A percentile compares a stretch with the other conserved stretches of the same genome.
phyloP scores from a whole-genome alignment of 495 filamentous ascomycete species.

The Baudoinia panamericana region DNA sequence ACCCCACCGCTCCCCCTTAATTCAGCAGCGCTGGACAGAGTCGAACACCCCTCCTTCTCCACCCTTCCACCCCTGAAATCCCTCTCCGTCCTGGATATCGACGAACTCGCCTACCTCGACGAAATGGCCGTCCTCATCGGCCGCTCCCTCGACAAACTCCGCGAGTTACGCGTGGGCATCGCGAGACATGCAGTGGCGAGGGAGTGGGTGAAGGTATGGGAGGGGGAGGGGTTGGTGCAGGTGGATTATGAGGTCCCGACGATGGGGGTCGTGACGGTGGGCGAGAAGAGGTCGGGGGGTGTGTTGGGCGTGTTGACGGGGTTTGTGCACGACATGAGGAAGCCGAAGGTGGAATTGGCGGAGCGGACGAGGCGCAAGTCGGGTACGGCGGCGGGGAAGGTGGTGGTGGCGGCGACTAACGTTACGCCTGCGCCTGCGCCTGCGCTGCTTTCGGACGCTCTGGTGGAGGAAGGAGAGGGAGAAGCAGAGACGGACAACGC shows the following conservation, averaged over 20 bases:
- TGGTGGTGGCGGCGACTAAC: background rate
- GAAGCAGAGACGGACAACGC: background rate
- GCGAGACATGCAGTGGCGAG: constrained; percentile 42
- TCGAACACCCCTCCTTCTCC: constrained; percentile 79
- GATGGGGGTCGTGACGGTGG: constrained; percentile 21
- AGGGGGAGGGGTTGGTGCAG: constrained; percentile 43
- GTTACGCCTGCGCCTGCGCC: background rate
- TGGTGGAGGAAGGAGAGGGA: background rate
- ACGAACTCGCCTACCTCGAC: constrained; percentile 75
- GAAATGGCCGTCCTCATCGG: constrained; percentile 77
- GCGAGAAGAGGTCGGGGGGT: constrained; percentile 45
- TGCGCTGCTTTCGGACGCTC: background rate
- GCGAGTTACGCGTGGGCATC: constrained; percentile 71
- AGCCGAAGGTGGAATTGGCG: constrained; percentile 17
- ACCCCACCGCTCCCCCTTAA: constrained; percentile 20
- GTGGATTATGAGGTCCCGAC: constrained; percentile 36
- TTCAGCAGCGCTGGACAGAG: constrained; percentile 32
- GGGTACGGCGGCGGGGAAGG: background rate
- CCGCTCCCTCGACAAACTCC: constrained; percentile 51
- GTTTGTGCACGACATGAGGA: constrained; percentile 49
- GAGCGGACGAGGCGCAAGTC: constrained; percentile 7
- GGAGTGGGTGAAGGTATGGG: constrained; percentile 51
- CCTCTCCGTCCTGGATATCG: constrained; percentile 75
- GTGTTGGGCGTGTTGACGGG: constrained; percentile 60
- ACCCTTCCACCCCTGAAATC: constrained; percentile 69